phyloP scores from a whole-genome alignment of 2,329 filamentous ascomycete genomes.

The Diaporthe sp. region DNA sequence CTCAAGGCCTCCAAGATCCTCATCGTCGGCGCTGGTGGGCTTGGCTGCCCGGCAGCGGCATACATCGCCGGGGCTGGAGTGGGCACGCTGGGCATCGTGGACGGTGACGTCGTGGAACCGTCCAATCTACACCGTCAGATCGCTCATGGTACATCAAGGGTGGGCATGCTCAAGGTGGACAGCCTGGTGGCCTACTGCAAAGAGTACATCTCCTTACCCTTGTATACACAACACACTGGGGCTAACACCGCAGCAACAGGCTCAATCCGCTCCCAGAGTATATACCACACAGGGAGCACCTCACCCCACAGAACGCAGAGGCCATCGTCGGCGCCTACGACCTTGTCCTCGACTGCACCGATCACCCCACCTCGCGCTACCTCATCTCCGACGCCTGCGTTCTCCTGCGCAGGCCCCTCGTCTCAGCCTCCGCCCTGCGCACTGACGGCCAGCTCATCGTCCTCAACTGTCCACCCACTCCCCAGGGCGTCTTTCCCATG shows the following conservation, averaged over 20 bases:
- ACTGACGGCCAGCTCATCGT: constrained; percentile 92
- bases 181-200: constrained; percentile 75
- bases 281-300: constrained; percentile 71
- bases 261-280: constrained; percentile 82
- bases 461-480: constrained; percentile 82
- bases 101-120: constrained; percentile 88
- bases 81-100: constrained; percentile 85
- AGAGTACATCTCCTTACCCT: constrained; percentile 55
- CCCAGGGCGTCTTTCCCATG: constrained; percentile 63
- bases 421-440: constrained; percentile 90
- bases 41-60: constrained; percentile 92
- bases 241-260: constrained; percentile 54
- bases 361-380: constrained; percentile 92
- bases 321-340: constrained; percentile 80
- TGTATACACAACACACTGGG: not conserved
- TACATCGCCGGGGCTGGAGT: constrained; percentile 93
- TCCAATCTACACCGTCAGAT: constrained; percentile 96
- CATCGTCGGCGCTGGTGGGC: constrained; percentile 87
- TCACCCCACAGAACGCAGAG: constrained; percentile 78
- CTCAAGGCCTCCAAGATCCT: constrained; percentile 80
- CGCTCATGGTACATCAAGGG: constrained; percentile 77
- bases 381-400: constrained; percentile 93
- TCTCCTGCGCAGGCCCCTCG: constrained; percentile 80
- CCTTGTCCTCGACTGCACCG: constrained; percentile 92
- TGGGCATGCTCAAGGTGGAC: constrained; percentile 84